A percentile compares a stretch with the other conserved stretches of the same genome.
Evolutionary conservation across 192 early-diverging fungal species (phyloP).

Genomic region (Lunasporangiospora selenospora): DNA sequence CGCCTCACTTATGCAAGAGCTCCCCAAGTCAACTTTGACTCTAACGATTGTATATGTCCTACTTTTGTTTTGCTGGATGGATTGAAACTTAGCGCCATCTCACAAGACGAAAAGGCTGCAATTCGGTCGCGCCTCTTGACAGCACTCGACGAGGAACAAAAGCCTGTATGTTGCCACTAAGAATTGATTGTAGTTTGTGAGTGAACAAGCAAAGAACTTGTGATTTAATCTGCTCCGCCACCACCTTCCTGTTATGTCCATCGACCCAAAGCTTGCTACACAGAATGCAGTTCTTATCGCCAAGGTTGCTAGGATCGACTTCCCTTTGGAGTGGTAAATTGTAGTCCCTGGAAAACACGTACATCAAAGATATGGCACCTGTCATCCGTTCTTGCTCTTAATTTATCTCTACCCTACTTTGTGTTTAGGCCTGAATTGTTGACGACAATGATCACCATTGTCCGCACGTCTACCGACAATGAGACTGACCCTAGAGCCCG

Average conservation of each 20-base stretch:
- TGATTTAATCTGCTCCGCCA: not conserved
- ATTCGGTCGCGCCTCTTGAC: slow-evolving; percentile 71
- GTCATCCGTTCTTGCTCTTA: too few relatives aligned
- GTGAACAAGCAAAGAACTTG: not conserved
- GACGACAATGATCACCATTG: slow-evolving; percentile 57
- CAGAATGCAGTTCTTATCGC: slow-evolving; percentile 81
- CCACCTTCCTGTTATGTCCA: not conserved
- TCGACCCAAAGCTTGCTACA: slow-evolving; percentile 60
- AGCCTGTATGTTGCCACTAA: slow-evolving; percentile 53
- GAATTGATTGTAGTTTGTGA: not conserved
- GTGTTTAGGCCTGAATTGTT: slow-evolving; percentile 65
- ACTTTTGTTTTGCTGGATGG: too few relatives aligned
- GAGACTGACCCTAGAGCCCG: slow-evolving; percentile 40
- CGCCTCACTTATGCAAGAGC: not conserved
- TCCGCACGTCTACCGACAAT: slow-evolving; percentile 56
- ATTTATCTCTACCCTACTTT: not conserved
- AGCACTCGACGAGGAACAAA: slow-evolving; percentile 73
- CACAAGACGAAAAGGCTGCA: slow-evolving; percentile 70
- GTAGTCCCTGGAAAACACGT: slow-evolving; percentile 20
- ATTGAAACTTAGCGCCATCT: slow-evolving; percentile 72
- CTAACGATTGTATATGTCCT: not conserved
- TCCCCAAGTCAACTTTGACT: not conserved
- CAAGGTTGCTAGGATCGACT: slow-evolving; percentile 89
- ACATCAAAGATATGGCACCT: not conserved
- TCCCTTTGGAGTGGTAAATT: slow-evolving; percentile 84